These are phyloP conservation scores for Globisporangium spiculum DNA, from an alignment of 352 stramenopile species.

Conservation along the genomic window DNA sequence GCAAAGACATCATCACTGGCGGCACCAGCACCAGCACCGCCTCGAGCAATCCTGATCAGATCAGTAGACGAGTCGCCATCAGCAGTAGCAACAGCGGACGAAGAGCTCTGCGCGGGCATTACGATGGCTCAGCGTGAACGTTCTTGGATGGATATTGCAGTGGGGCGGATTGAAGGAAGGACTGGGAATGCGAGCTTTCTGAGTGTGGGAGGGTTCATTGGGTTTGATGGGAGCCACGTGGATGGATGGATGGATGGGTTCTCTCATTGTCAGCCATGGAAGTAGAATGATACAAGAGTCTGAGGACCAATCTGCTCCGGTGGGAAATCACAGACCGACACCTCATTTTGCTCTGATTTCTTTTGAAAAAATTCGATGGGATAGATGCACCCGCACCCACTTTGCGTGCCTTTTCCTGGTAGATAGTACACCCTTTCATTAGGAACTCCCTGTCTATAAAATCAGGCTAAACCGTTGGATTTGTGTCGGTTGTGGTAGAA, in stretches of 20 bases:
- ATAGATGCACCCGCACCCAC: background rate
- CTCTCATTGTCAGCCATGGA: background rate
- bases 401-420: background rate
- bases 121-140: background rate
- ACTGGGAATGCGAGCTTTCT: background rate
- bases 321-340: background rate
- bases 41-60: background rate
- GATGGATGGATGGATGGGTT: background rate
- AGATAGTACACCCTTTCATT: too few relatives aligned
- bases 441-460: too few relatives aligned
- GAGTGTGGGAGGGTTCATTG: background rate
- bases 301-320: background rate
- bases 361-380: background rate
- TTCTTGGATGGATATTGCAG: background rate
- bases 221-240: background rate
- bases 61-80: background rate
- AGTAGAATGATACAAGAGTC: background rate
- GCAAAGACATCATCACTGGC: background rate
- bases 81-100: too few relatives aligned
- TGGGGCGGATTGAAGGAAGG: background rate
- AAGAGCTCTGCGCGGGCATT: background rate
- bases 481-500: too few relatives aligned
- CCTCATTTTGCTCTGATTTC: slow-evolving; percentile 2
- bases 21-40: too few relatives aligned
- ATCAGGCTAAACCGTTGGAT: too few relatives aligned